These are phyloP conservation scores for Lentithecium fluviatile DNA, from an alignment of 495 filamentous ascomycete genomes.

Conservation along the genomic window DNA sequence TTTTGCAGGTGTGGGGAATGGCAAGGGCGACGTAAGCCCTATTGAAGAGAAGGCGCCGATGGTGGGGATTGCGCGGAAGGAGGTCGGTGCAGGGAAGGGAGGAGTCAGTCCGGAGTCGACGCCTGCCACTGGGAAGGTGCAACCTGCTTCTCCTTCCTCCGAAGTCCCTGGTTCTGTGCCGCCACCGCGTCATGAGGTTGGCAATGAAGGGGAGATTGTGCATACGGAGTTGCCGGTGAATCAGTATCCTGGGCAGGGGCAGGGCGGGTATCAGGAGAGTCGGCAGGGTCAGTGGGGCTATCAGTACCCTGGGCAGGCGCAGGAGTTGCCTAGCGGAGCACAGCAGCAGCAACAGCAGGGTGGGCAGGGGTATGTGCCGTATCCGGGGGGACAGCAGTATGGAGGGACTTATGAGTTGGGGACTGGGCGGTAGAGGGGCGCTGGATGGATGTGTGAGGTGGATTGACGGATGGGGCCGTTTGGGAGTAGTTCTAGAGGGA, in stretches of 20 bases:
- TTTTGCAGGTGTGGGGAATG: background rate
- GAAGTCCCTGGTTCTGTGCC: slow-evolving; percentile 21
- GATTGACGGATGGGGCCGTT: no score
- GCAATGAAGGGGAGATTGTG: no score
- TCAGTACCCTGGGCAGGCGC: background rate
- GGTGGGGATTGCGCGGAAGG: slow-evolving; percentile 2
- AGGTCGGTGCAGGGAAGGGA: background rate
- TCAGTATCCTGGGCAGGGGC: no score
- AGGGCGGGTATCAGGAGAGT: background rate
- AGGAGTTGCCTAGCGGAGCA: slow-evolving; percentile 12
- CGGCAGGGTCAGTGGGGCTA: background rate
- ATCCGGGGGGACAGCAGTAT: slow-evolving; percentile 1
- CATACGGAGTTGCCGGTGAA: no score
- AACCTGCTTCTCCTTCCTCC: background rate
- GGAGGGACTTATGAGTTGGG: slow-evolving; percentile 9
- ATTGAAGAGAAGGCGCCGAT: slow-evolving; percentile 18
- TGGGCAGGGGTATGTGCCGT: background rate
- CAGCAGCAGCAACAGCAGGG: slow-evolving; percentile 4
- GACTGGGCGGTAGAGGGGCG: background rate
- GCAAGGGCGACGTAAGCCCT: slow-evolving; percentile 14
- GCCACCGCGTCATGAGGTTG: slow-evolving; percentile 11
- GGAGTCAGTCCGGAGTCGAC: no score
- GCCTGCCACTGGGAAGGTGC: background rate
- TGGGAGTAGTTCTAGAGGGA: no score
- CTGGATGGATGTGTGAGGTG: background rate